Percentiles rank a stretch among this genome's conserved stretches.
Evolutionary conservation across 495 filamentous ascomycete genomes (phyloP).

Genomic region (Annulohypoxylon maeteangense): DNA sequence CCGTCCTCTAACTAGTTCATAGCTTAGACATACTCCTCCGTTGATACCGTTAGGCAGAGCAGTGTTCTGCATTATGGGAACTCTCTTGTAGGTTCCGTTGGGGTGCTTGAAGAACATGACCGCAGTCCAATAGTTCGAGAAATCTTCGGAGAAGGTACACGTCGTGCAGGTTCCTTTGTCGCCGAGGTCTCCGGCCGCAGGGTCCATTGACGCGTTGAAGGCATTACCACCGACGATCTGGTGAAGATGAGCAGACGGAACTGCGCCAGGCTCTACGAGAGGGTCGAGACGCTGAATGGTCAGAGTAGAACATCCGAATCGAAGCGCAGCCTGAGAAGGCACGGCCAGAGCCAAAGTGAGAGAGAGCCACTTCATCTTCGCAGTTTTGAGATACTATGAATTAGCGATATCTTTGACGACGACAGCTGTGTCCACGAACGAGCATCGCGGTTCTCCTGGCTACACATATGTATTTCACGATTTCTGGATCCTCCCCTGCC

Average conservation of each 20-base stretch:
- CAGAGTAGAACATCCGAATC: slow-evolving; percentile 61
- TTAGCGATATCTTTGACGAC: slow-evolving; percentile 8
- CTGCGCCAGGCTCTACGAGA: slow-evolving; percentile 58
- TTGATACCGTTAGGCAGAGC: slow-evolving; percentile 60
- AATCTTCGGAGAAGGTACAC: slow-evolving; percentile 60
- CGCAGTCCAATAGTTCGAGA: slow-evolving; percentile 64
- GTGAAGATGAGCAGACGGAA: slow-evolving; percentile 61
- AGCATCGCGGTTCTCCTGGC: slow-evolving; percentile 2
- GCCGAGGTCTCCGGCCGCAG: slow-evolving; percentile 52
- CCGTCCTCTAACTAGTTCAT: not conserved
- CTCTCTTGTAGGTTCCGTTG: slow-evolving; percentile 63
- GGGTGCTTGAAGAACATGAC: slow-evolving; percentile 64
- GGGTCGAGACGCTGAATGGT: slow-evolving; percentile 62
- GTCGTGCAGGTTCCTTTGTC: slow-evolving; percentile 58
- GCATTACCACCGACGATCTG: slow-evolving; percentile 63
- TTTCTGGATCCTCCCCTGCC: not conserved
- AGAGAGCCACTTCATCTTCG: slow-evolving; percentile 60
- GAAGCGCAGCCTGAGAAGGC: slow-evolving; percentile 58
- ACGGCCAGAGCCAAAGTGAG: slow-evolving; percentile 51
- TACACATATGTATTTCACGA: slow-evolving; percentile 26
- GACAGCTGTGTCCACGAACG: slow-evolving; percentile 8
- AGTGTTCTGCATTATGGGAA: slow-evolving; percentile 61
- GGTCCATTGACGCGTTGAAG: slow-evolving; percentile 60
- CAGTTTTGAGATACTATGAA: not conserved
- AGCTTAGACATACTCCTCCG: slow-evolving; percentile 47